Base-by-base conservation (phyloP, 805 yeast species). In the Lipomyces oligophaga region DNA sequence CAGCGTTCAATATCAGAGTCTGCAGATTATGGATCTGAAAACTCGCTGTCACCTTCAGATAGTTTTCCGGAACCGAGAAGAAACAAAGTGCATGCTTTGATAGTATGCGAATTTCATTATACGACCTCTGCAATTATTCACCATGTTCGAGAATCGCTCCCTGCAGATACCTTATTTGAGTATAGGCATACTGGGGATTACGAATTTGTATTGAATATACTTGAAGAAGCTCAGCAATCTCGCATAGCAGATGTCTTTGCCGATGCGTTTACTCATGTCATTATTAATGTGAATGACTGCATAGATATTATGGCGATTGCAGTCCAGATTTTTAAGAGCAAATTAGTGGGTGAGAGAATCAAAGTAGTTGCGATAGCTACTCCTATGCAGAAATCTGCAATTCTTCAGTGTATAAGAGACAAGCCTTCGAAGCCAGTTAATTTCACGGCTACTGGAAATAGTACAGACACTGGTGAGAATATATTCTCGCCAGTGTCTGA, bases 261-360 rank as follows among this genome's bases (percentile, higher is more conserved):
- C n/a, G n/a, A n/a, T n/a, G 39, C 54, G 11, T 61, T 62, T 57
- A 63, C 63, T 8, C 66, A 63, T 48, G 52, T 62, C 15, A 55
- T 63, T 22, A 35, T 62, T n/a, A 61, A 60, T 45, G 49, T 60
- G 8, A 43, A 40, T 13, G 61, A 57, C 25, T 47, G 48, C 13
- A 47, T 50, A 10, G 57, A 47, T 25, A 47, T 55, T 15, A 45
- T 53, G 10, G 36, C 45, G 8, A 28, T 56, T 24, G 38, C 61
- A 3, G 37, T 46, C 19, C 39, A 35, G 21, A 43, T 48, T 10
- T 39, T 54, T 36, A 15, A 43, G 32, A 47, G 52, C 33, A n/a
- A 38, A 4, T 31, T 44, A 42, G 36, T 45, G 31, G 44, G 45
- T 49, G 30, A 37, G 16, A 35, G 37, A 13, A 47, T 52, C 10